These are phyloP conservation scores for Nemania serpens DNA, from an alignment of 2,329 filamentous ascomycete genomes.

Conservation along the genomic window DNA sequence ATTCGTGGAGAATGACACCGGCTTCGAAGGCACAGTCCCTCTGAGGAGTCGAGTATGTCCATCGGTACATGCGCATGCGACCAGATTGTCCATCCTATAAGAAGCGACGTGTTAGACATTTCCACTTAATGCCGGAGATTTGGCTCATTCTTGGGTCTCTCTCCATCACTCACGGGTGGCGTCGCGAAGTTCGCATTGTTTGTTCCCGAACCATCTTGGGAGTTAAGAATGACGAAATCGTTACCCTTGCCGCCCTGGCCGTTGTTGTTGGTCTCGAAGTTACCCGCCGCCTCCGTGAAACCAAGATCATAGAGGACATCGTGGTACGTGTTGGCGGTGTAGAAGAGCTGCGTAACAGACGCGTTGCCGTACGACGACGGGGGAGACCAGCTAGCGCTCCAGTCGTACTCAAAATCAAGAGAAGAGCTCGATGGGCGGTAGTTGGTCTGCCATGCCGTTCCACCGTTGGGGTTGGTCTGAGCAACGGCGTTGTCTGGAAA, in stretches of 20 bases:
- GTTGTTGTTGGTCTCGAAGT: constrained; percentile 64
- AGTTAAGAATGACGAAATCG: constrained; percentile 60
- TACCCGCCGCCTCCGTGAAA: constrained; percentile 62
- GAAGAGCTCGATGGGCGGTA: constrained; percentile 52
- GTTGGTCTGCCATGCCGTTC: constrained; percentile 51
- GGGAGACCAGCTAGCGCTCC: constrained; percentile 41
- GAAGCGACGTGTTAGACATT: neutral
- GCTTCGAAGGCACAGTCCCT: constrained; percentile 63
- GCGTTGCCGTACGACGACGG: constrained; percentile 55
- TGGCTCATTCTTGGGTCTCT: neutral
- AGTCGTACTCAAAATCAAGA: constrained; percentile 55
- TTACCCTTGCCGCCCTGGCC: constrained; percentile 54
- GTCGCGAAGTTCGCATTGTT: constrained; percentile 65
- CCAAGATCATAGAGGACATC: constrained; percentile 62
- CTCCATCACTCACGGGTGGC: constrained; percentile 35
- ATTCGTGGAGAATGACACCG: constrained; percentile 65
- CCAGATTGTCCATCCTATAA: constrained; percentile 52
- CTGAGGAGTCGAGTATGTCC: constrained; percentile 51
- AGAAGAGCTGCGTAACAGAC: constrained; percentile 64
- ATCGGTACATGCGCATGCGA: constrained; percentile 65
- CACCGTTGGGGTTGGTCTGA: constrained; percentile 55
- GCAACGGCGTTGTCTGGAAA: constrained; percentile 57
- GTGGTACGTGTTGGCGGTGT: constrained; percentile 63
- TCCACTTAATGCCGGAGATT: neutral
- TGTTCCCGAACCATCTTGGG: constrained; percentile 58